Conservation (phyloP, 2,329 filamentous ascomycete species). For the Byssothecium circinans region DNA sequence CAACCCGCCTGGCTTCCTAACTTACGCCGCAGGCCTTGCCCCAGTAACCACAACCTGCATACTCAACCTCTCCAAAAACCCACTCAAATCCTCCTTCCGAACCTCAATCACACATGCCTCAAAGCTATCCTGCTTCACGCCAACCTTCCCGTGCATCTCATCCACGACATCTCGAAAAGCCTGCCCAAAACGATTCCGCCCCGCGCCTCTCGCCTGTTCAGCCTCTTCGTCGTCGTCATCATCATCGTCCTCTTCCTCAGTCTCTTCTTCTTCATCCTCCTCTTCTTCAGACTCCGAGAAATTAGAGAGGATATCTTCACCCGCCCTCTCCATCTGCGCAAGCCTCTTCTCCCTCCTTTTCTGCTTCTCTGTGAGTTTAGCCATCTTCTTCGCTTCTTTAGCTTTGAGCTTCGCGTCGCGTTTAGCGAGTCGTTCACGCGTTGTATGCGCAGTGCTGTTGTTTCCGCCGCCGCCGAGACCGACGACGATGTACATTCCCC, state of each 20-base stretch:
- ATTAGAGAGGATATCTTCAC: slow-evolving; percentile 57
- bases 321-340: slow-evolving; percentile 49
- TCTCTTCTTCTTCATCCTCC: slow-evolving; percentile 59
- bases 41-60: slow-evolving; percentile 74
- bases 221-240: slow-evolving; percentile 45
- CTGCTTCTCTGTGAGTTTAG: slow-evolving; percentile 64
- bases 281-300: slow-evolving; percentile 47
- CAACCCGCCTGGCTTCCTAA: too few species aligned
- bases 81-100: slow-evolving; percentile 89
- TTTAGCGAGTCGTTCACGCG: slow-evolving; percentile 63
- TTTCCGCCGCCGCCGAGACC: slow-evolving; percentile 86
- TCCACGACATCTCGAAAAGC: slow-evolving; percentile 94
- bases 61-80: slow-evolving; percentile 88
- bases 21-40: not conserved
- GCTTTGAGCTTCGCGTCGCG: slow-evolving; percentile 65
- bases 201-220: slow-evolving; percentile 67
- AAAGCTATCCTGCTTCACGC: slow-evolving; percentile 92
- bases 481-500: slow-evolving; percentile 88
- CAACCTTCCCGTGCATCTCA: slow-evolving; percentile 84
- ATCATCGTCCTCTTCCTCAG: slow-evolving; percentile 64
- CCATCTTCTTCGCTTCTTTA: slow-evolving; percentile 47
- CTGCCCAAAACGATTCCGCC: slow-evolving; percentile 86
- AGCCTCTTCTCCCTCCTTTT: slow-evolving; percentile 56
- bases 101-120: slow-evolving; percentile 98
- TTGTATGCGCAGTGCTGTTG: slow-evolving; percentile 53